Base-by-base conservation (phyloP, 2,329 filamentous ascomycete species). In the Colletotrichum falcatum region DNA sequence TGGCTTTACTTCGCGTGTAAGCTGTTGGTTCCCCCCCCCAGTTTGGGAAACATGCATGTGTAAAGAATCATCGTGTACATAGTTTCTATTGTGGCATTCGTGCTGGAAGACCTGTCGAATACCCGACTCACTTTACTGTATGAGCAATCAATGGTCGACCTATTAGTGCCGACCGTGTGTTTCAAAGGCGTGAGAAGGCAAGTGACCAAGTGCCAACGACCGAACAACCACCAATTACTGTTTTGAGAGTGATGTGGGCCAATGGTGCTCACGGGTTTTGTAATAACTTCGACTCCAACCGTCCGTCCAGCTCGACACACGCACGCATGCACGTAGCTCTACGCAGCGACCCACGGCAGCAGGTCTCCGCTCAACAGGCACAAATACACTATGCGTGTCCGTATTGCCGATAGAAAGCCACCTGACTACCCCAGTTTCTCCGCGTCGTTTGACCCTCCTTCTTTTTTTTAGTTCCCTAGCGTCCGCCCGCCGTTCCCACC, bases 401-500 rank as follows among this genome's bases (percentile, higher is more conserved):
- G 44, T 5, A 23, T 11, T 33, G 18, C 46, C 51, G 18, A 28
- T 23, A 33, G 2, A 42, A n/a, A 53, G 11, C 11, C n/a, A n/a
- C n/a, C n/a, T n/a, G n/a, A n/a, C n/a, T 33, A 1, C 18, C 26
- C 35, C 35, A 3, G 46, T 30, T 51, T 51, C 59, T n/a, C 11
- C 3, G 46, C 42, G 18, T 44, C 33, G n/a, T n/a, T 48, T 28
- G 11, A 37, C 28, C 42, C 42, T 37, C 33, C 9, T 18, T 7
- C 1, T 3, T 8, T 20, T 44, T 18, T 42, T 16, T 18, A 23
- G 51, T 23, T 48, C 33, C 33, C 16, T 55, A 42, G 35, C 64
- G 51, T 53, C 63, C 67, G 49, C 63, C 46, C 44, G 59, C 28
- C 23, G 30, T 26, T 49, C 58, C 49, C 37, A 18, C 51, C 37